Percentiles rank a stretch among this genome's conserved stretches.
phyloP scores from a whole-genome alignment of 495 filamentous ascomycete genomes.

The Parathielavia appendiculata region DNA sequence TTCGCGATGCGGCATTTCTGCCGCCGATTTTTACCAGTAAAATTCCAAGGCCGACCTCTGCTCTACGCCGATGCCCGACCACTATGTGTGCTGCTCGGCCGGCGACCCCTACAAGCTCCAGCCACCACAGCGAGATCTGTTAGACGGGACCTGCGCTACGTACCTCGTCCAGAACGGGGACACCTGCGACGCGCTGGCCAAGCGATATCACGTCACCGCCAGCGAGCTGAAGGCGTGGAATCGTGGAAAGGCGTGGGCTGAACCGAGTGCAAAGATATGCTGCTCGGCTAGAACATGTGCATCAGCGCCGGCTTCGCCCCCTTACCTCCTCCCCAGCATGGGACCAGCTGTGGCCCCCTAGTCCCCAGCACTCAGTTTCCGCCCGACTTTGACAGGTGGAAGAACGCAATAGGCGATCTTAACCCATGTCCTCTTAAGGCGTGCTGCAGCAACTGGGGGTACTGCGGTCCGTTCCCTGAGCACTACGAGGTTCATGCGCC shows the following conservation, averaged over 20 bases:
- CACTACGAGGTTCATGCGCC: conserved; percentile 12
- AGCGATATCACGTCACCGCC: conserved; percentile 29
- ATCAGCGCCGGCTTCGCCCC: conserved; percentile 35
- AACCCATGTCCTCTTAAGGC: conserved; percentile 28
- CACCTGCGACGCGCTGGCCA: conserved; percentile 30
- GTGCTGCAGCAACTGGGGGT: conserved; percentile 37
- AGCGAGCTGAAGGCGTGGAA: conserved; percentile 38
- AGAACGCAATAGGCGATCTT: no score
- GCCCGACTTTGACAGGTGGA: no score
- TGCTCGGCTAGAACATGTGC: conserved; percentile 36
- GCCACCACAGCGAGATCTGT: conserved; percentile 27
- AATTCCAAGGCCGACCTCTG: conserved; percentile 38
- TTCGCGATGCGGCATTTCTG: conserved; percentile 40
- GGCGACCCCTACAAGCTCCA: conserved; percentile 37
- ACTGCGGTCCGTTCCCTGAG: no score
- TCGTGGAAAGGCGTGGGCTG: conserved; percentile 45
- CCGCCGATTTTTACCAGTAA: conserved; percentile 36
- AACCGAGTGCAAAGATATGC: conserved; percentile 35
- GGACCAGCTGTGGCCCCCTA: conserved; percentile 42
- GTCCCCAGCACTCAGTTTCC: conserved; percentile 30
- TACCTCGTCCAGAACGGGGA: conserved; percentile 36
- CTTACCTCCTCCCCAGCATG: conserved; percentile 36
- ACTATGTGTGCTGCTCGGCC: conserved; percentile 45
- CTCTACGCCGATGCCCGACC: conserved; percentile 30
- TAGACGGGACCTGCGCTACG: conserved; percentile 39